phyloP scores from a whole-genome alignment of 2,329 filamentous ascomycete species.

The Moelleriella libera region DNA sequence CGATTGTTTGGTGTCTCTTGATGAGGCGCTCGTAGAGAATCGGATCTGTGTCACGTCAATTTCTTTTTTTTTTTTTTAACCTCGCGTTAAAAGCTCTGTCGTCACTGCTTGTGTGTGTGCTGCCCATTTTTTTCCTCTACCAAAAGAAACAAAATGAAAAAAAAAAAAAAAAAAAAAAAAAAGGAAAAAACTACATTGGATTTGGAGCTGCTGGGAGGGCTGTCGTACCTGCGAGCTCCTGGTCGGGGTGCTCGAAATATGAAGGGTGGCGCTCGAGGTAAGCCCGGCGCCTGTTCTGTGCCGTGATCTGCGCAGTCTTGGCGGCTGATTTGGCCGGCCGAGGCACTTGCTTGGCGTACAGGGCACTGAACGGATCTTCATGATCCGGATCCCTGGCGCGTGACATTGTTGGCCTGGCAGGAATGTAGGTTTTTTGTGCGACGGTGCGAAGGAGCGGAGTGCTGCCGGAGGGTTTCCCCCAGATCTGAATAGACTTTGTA shows the following conservation, averaged over 20 bases:
- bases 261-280: slow-evolving; percentile 60
- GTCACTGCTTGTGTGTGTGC: not conserved
- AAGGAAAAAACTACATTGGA: too few species aligned
- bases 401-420: not conserved
- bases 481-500: too few species aligned
- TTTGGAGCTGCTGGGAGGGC: not conserved
- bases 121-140: not conserved
- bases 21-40: slow-evolving; percentile 72
- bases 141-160: too few species aligned
- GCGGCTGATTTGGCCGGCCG: slow-evolving; percentile 27
- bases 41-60: slow-evolving; percentile 38
- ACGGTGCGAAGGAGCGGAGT: too few species aligned
- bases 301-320: slow-evolving; percentile 31
- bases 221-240: slow-evolving; percentile 36
- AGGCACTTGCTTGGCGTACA: slow-evolving; percentile 24
- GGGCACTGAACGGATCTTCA: not conserved
- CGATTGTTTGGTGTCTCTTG: slow-evolving; percentile 58
- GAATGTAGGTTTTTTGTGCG: not conserved
- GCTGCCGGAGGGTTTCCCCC: too few species aligned
- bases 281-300: slow-evolving; percentile 64
- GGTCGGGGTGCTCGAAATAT: slow-evolving; percentile 49
- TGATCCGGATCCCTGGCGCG: not conserved
- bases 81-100: not conserved
- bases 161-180: too few species aligned
- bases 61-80: too few species aligned